These are phyloP conservation scores for Digitaria exilis DNA, from an alignment of 202 grass and related monocot genomes.

Conservation along the genomic window DNA sequence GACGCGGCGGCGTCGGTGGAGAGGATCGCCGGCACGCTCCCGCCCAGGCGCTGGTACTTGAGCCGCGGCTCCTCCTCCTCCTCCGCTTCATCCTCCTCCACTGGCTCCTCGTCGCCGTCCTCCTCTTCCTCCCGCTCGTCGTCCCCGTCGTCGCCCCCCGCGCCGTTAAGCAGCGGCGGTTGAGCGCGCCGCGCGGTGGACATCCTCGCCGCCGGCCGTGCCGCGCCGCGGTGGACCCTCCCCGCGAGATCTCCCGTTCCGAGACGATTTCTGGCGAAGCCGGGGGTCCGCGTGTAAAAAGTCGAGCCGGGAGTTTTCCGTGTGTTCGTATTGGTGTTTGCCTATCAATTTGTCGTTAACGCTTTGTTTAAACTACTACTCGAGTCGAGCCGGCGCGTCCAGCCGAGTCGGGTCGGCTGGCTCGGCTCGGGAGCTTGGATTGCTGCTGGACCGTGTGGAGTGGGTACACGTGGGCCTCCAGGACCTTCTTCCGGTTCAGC, in stretches of 20 bases:
- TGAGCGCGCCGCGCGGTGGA: conserved; percentile 33
- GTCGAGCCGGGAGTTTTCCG: neutral
- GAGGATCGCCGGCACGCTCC: conserved; percentile 75
- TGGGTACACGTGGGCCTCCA: conserved; percentile 25
- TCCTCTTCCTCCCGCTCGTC: conserved; percentile 60
- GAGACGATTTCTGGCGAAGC: neutral
- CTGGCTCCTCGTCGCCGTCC: conserved; percentile 25
- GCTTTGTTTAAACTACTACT: conserved; percentile 8
- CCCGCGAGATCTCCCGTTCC: conserved; percentile 32
- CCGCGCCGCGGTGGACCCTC: neutral
- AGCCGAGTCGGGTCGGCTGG: neutral
- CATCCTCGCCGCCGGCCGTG: conserved; percentile 42
- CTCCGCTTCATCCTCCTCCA: conserved; percentile 35
- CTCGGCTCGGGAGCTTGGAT: neutral
- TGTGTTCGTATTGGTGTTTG: conserved; percentile 34
- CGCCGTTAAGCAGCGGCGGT: conserved; percentile 69
- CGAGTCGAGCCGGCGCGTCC: neutral
- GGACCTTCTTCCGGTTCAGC: neutral
- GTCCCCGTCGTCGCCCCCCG: conserved; percentile 42
- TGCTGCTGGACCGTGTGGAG: neutral
- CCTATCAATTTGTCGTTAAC: conserved; percentile 35
- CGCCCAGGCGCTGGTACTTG: conserved; percentile 94
- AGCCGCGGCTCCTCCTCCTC: conserved; percentile 86
- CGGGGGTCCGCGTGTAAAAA: conserved; percentile 39
- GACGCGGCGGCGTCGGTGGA: conserved; percentile 76